Percentiles rank a stretch among this genome's conserved stretches.
phyloP scores from a whole-genome alignment of 129 eudicot genomes.

The Erigeron canadensis region DNA sequence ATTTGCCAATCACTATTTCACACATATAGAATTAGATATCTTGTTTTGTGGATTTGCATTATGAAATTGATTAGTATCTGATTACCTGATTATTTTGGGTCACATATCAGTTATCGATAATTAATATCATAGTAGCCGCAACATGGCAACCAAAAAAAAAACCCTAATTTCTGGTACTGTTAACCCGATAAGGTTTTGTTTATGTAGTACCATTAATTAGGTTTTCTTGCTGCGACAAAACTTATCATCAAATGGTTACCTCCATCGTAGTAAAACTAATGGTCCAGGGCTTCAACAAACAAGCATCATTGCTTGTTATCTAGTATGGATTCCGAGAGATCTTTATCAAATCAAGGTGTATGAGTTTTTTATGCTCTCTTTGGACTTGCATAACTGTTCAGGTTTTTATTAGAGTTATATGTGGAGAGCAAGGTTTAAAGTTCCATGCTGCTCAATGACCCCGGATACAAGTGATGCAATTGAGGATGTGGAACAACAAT shows the following conservation, averaged over 20 bases:
- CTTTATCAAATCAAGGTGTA: conserved; percentile 4
- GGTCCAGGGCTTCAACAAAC: conserved; percentile 10
- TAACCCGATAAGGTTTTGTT: too few species aligned
- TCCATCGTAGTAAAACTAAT: conserved; percentile 22
- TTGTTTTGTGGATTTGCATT: neutral
- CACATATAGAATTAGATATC: conserved; percentile 14
- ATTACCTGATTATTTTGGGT: too few species aligned
- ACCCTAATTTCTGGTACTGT: too few species aligned
- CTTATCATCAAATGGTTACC: neutral
- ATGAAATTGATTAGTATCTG: too few species aligned
- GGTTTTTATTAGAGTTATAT: conserved; percentile 29
- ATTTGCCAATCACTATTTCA: conserved; percentile 9
- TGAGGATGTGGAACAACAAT: conserved; percentile 32
- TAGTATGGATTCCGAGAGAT: conserved; percentile 20
- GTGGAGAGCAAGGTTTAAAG: conserved; percentile 22
- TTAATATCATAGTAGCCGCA: too few species aligned
- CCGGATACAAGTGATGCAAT: conserved; percentile 30
- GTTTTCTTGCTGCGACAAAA: too few species aligned
- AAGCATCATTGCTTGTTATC: conserved; percentile 22
- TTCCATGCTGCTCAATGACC: conserved; percentile 32
- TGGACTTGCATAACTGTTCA: conserved; percentile 34
- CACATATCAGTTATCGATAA: too few species aligned
- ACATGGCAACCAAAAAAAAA: too few species aligned
- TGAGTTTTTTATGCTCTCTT: conserved; percentile 25
- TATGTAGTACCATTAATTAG: too few species aligned